Conservation (phyloP, 768 basidiomycete species). For the Phylloporus arenicola region DNA sequence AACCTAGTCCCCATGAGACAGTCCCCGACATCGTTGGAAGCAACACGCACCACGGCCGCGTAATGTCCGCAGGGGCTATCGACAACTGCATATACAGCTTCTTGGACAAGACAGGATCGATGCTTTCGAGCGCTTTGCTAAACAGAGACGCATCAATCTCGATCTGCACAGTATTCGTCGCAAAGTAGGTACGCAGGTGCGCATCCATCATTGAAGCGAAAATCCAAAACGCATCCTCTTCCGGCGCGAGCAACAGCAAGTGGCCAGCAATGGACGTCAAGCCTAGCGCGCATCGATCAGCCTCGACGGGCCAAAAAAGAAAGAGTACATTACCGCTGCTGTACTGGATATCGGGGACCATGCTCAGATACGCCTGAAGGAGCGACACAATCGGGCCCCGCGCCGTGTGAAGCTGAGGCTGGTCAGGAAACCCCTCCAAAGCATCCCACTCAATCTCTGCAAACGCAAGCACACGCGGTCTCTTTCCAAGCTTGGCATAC, state of each 20-base stretch:
- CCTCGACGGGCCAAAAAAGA: not conserved
- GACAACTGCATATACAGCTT: slow-evolving; percentile 63
- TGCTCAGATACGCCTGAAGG: slow-evolving; percentile 69
- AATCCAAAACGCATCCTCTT: slow-evolving; percentile 90
- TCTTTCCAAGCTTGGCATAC: slow-evolving; percentile 56
- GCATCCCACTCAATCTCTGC: slow-evolving; percentile 59
- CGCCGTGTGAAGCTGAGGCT: slow-evolving; percentile 53
- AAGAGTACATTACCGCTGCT: slow-evolving; percentile 42
- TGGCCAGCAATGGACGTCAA: slow-evolving; percentile 68
- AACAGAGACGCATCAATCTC: slow-evolving; percentile 76
- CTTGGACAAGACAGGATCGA: slow-evolving; percentile 55
- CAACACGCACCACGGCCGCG: slow-evolving; percentile 52
- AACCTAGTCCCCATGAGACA: slow-evolving; percentile 45
- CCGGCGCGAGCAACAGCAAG: slow-evolving; percentile 66
- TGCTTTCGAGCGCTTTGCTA: slow-evolving; percentile 58
- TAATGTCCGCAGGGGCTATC: slow-evolving; percentile 52
- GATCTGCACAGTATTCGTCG: slow-evolving; percentile 51
- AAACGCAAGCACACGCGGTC: slow-evolving; percentile 46
- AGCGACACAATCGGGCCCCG: slow-evolving; percentile 53
- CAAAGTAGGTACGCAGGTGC: slow-evolving; percentile 75
- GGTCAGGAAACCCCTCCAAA: slow-evolving; percentile 46
- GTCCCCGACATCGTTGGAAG: not conserved
- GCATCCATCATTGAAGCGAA: slow-evolving; percentile 84
- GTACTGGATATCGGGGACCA: slow-evolving; percentile 83
- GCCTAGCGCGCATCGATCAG: slow-evolving; percentile 35